Conservation (phyloP, 1,139 yeast species). For the Yamadazyma dushanensis region DNA sequence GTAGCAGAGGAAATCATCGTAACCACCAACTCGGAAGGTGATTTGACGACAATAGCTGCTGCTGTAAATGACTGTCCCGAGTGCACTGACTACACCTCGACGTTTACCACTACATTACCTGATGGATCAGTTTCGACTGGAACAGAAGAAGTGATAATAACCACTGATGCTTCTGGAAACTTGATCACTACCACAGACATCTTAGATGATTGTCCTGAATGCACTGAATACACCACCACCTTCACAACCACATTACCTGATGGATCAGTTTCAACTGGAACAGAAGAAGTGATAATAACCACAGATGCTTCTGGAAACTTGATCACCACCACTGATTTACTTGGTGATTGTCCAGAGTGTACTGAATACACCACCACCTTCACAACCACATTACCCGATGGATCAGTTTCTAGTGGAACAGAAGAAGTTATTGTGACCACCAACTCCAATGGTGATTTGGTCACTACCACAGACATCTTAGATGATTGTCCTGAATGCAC, state of each 20-base stretch:
- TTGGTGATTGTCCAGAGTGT: slow-evolving; percentile 10
- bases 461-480: slow-evolving; percentile 13
- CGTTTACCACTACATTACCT: slow-evolving; percentile 9
- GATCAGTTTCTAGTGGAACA: slow-evolving; percentile 16
- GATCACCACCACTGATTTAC: slow-evolving; percentile 8
- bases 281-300: slow-evolving; percentile 12
- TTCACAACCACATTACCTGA: slow-evolving; percentile 13
- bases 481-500: slow-evolving; percentile 15
- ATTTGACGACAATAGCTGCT: slow-evolving; percentile 9
- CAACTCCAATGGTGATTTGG: slow-evolving; percentile 4
- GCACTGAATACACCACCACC: slow-evolving; percentile 5
- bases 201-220: slow-evolving; percentile 6
- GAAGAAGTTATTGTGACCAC: slow-evolving; percentile 14
- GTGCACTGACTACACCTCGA: slow-evolving; percentile 12
- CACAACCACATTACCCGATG: slow-evolving; percentile 12
- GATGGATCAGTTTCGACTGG: slow-evolving; percentile 10
- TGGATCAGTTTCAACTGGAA: slow-evolving; percentile 13
- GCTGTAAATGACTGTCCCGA: slow-evolving; percentile 8
- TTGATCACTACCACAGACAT: slow-evolving; percentile 8
- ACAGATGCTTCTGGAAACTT: slow-evolving; percentile 7
- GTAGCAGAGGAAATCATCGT: slow-evolving; percentile 7
- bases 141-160: slow-evolving; percentile 9
- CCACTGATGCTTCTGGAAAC: slow-evolving; percentile 11
- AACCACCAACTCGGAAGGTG: slow-evolving; percentile 11
- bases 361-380: slow-evolving; percentile 11